phyloP scores from a whole-genome alignment of 192 early-diverging fungal species.

The Mycoemilia scoparia region DNA sequence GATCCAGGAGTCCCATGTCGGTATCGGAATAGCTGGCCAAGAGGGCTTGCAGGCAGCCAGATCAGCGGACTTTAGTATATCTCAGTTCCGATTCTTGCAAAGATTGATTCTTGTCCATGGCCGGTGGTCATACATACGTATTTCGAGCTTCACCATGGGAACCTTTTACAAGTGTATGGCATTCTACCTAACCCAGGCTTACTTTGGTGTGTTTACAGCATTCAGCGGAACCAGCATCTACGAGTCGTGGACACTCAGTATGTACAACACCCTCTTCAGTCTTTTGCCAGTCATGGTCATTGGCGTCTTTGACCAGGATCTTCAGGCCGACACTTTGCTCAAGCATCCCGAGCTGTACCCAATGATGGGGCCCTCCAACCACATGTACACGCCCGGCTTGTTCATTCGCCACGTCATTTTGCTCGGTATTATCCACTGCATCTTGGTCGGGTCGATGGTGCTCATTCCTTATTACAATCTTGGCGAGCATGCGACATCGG shows the following conservation, averaged over 20 bases:
- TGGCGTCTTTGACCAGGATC: constrained; percentile 69
- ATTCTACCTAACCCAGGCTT: constrained; percentile 54
- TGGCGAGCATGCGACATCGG: constrained; percentile 15
- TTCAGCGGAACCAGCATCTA: constrained; percentile 55
- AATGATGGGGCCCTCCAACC: constrained; percentile 25
- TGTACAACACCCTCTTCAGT: constrained; percentile 73
- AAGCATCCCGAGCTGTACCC: constrained; percentile 56
- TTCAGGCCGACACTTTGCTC: constrained; percentile 41
- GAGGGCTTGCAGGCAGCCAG: constrained; percentile 78
- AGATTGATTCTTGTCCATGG: constrained; percentile 73
- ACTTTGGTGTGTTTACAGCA: constrained; percentile 60
- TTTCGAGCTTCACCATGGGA: constrained; percentile 64
- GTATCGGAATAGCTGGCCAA: constrained; percentile 76
- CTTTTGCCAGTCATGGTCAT: constrained; percentile 60
- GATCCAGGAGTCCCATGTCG: constrained; percentile 86
- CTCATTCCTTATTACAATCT: constrained; percentile 11
- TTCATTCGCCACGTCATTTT: constrained; percentile 29
- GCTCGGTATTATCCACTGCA: constrained; percentile 30
- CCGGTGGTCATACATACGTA: constrained; percentile 67
- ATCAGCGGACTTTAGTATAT: constrained; percentile 79
- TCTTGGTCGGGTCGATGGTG: constrained; percentile 15
- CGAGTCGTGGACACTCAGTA: constrained; percentile 57
- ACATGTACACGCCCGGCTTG: constrained; percentile 23
- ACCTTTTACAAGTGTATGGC: constrained; percentile 79
- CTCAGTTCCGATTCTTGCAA: constrained; percentile 70